Base-by-base conservation (phyloP, 2,329 filamentous ascomycete species). In the Beauveria australis region DNA sequence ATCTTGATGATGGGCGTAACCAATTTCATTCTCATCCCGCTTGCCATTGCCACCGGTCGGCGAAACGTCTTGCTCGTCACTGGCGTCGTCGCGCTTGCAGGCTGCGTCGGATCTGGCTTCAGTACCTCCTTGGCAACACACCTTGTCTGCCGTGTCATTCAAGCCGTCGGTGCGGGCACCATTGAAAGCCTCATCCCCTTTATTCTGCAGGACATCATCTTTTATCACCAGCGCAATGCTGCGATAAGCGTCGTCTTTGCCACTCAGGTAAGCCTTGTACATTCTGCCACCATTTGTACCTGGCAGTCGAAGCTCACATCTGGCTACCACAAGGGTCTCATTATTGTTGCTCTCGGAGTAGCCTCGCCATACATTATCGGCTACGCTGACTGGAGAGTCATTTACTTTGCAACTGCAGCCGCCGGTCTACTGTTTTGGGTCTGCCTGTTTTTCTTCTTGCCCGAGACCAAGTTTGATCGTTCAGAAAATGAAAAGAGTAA, bases 171-270 rank as follows among this genome's bases (percentile, higher is more conserved):
- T 1, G 72, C 71, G 0, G 73, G 73, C 4, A 68, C 72, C 0
- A 70, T 72, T 18, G 72, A 74, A 62, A 71, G 72, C 1, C 60
- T 76, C 22, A 68, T 75, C 7, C 73, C 74, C 3, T 66, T 76
- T 12, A 71, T 76, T 37, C 68, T 74, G 1, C 73, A 75, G 66
- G 73, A 76, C 46, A 68, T 75, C 44, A 69, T 74, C 48, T 75
- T 75, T 37, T 68, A 75, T 19, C 73, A 76, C 59, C 68, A 76
- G 66, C 68, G 73, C 4, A 73, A 72, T 62, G 66, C 66, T 56
- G 73, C 69, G 12, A 68, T 74, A 44, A 69, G 72, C 10, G 64
- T 68, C 6, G 65, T 74, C 22, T 64, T 71, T 43, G 65, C 68
- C 1, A 69, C 67, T 18, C 66, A 67, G 51, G 60, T 66, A 37